Evolutionary conservation across 768 basidiomycete genomes (phyloP).

Genomic region (Chalciporus sphaerocephalus): DNA sequence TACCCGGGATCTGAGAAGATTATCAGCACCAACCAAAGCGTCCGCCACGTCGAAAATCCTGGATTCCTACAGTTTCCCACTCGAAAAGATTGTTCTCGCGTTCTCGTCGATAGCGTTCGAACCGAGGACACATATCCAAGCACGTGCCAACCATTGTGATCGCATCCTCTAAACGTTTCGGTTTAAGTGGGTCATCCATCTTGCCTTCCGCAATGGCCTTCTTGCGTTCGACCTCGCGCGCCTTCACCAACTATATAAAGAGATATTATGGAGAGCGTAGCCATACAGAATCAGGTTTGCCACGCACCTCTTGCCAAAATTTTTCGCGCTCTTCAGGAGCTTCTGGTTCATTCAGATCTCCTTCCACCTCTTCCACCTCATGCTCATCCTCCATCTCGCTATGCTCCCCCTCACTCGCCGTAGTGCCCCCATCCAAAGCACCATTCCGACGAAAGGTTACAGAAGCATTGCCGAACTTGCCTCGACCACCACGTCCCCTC

Average conservation of each 20-base stretch:
- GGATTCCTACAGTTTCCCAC: slow-evolving; percentile 70
- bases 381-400: slow-evolving; percentile 34
- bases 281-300: slow-evolving; percentile 7
- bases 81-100: slow-evolving; percentile 82
- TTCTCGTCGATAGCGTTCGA: slow-evolving; percentile 88
- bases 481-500: slow-evolving; percentile 35
- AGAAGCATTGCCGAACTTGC: slow-evolving; percentile 41
- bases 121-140: slow-evolving; percentile 89
- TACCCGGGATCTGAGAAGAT: slow-evolving; percentile 62
- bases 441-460: slow-evolving; percentile 32
- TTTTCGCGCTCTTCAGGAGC: slow-evolving; percentile 60
- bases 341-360: slow-evolving; percentile 50
- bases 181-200: slow-evolving; percentile 81
- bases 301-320: slow-evolving; percentile 68
- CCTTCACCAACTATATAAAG: slow-evolving; percentile 58
- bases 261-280: slow-evolving; percentile 21
- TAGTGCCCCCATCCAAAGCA: slow-evolving; percentile 27
- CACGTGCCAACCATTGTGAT: slow-evolving; percentile 94
- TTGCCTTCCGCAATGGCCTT: slow-evolving; percentile 75
- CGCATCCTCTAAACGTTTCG: slow-evolving; percentile 80
- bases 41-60: slow-evolving; percentile 1
- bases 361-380: slow-evolving; percentile 31
- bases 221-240: slow-evolving; percentile 67
- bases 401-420: slow-evolving; percentile 33
- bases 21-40: slow-evolving; percentile 31